Percentiles rank a stretch among this genome's conserved stretches.
Conservation (phyloP, 2,329 filamentous ascomycete species). For the Plenodomus lindquistii region DNA sequence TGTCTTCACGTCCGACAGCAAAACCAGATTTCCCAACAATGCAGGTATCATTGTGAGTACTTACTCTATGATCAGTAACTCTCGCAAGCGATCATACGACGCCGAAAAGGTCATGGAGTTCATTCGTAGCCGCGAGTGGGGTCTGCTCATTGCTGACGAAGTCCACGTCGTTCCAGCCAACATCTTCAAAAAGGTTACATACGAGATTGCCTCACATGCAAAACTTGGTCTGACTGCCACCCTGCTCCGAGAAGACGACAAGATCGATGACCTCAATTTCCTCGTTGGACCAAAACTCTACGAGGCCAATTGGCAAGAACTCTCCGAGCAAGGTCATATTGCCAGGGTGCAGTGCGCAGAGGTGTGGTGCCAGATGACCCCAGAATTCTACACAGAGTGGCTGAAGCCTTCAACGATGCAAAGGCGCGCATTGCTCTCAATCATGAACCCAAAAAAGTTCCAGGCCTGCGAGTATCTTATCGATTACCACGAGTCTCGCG, state of each 20-base stretch:
- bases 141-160: slow-evolving; percentile 94
- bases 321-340: slow-evolving; percentile 95
- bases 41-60: slow-evolving; percentile 97
- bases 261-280: slow-evolving; percentile 97
- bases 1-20: slow-evolving; percentile 92
- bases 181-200: slow-evolving; percentile 93
- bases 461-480: slow-evolving; percentile 98
- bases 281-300: slow-evolving; percentile 96
- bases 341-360: slow-evolving; percentile 97
- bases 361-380: slow-evolving; percentile 99
- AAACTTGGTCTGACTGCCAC: slow-evolving; percentile 95
- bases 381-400: slow-evolving; percentile 96
- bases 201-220: slow-evolving; percentile 89
- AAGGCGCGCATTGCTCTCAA: slow-evolving; percentile 75
- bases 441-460: slow-evolving; percentile 98
- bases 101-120: slow-evolving; percentile 98
- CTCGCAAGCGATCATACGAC: slow-evolving; percentile 83
- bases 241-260: slow-evolving; percentile 93
- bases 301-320: slow-evolving; percentile 99
- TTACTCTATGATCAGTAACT: slow-evolving; percentile 98
- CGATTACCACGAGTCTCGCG: slow-evolving; percentile 91
- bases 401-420: slow-evolving; percentile 66
- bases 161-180: slow-evolving; percentile 97
- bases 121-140: slow-evolving; percentile 87
- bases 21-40: slow-evolving; percentile 80